phyloP scores from a whole-genome alignment of 1,284 basidiomycete species.

The Fomitopsis schrenkii region DNA sequence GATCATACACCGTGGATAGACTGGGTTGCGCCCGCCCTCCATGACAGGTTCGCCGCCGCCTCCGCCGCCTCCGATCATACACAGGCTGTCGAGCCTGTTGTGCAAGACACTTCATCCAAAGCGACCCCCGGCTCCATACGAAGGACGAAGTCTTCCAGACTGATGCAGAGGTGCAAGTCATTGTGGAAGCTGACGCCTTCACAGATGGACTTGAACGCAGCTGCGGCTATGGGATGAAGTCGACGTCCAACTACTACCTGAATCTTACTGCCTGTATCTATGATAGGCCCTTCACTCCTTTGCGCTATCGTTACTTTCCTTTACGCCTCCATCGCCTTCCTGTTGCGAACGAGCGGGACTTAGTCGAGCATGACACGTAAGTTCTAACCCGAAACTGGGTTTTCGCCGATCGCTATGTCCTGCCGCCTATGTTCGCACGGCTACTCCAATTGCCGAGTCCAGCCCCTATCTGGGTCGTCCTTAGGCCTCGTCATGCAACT shows the following conservation, averaged over 20 bases:
- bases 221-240: too few species aligned
- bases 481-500: not conserved
- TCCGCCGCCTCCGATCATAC: not conserved
- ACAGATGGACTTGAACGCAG: not conserved
- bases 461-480: not conserved
- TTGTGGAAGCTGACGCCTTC: not conserved
- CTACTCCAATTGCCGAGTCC: not conserved
- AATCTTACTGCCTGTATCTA: not conserved
- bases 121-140: not conserved
- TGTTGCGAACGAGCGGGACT: too few species aligned
- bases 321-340: not conserved
- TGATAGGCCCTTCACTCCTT: too few species aligned
- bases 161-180: not conserved
- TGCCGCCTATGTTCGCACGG: not conserved
- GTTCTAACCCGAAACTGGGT: not conserved
- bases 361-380: not conserved
- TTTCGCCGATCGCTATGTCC: not conserved
- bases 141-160: not conserved
- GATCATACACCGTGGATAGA: not conserved
- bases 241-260: too few species aligned
- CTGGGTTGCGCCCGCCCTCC: not conserved
- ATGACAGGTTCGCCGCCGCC: not conserved
- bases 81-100: not conserved
- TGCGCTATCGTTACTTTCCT: too few species aligned
- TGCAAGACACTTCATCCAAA: not conserved